These are phyloP conservation scores for Taphrina populina DNA, from an alignment of 1,139 yeast species.

Conservation along the genomic window DNA sequence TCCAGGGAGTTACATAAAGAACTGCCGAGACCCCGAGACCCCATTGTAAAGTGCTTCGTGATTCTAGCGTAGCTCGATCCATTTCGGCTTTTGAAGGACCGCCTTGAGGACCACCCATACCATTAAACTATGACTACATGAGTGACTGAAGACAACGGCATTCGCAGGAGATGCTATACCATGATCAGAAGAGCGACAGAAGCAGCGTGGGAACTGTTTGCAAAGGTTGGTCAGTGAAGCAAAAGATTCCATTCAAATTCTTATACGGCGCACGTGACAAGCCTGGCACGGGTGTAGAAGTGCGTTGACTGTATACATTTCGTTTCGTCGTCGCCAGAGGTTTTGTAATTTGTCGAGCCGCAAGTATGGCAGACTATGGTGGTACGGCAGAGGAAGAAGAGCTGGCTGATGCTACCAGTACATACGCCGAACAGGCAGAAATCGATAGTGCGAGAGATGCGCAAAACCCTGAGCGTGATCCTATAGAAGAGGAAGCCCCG, in stretches of 20 bases:
- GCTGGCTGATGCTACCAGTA: background rate
- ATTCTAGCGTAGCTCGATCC: slow-evolving; percentile 26
- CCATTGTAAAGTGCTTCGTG: slow-evolving; percentile 26
- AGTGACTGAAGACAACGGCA: too few relatives aligned
- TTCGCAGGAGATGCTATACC: too few relatives aligned
- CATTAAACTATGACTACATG: slow-evolving; percentile 11
- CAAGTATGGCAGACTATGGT: too few relatives aligned
- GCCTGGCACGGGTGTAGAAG: too few relatives aligned
- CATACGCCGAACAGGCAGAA: slow-evolving; percentile 1
- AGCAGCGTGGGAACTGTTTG: too few relatives aligned
- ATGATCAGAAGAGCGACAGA: too few relatives aligned
- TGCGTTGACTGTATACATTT: too few relatives aligned
- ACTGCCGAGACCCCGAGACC: slow-evolving; percentile 18
- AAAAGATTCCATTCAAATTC: too few relatives aligned
- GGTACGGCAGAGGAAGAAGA: background rate
- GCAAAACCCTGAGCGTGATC: slow-evolving; percentile 12
- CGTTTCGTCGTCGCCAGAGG: too few relatives aligned
- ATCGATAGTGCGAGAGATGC: slow-evolving; percentile 6
- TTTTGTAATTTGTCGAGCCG: too few relatives aligned
- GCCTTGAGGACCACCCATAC: slow-evolving; percentile 29
- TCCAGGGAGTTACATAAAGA: slow-evolving; percentile 28
- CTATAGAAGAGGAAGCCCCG: background rate
- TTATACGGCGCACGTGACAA: too few relatives aligned
- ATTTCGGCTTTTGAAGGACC: slow-evolving; percentile 18
- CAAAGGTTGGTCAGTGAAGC: too few relatives aligned